A percentile compares a stretch with the other conserved stretches of the same genome.
Conservation (phyloP, 768 basidiomycete genomes). For the Mrakia hoshinonis region DNA sequence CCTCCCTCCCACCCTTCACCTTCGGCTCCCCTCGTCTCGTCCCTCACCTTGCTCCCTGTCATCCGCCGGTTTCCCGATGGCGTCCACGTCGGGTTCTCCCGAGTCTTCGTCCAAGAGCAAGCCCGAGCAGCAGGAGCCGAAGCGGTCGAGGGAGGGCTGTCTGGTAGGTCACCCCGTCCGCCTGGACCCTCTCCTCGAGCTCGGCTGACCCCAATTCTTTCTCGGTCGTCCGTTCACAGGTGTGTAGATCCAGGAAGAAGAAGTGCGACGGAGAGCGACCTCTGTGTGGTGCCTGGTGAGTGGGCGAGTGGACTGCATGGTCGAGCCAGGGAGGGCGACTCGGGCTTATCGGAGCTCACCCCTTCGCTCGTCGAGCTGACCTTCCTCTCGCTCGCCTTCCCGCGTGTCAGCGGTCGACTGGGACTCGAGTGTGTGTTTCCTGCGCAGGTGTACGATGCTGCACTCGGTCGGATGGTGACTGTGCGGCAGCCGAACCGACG, state of each 20-base stretch:
- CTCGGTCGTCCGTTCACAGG: background rate
- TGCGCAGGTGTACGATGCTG: constrained; percentile 16
- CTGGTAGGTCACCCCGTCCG: background rate
- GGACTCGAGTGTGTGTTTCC: constrained; percentile 23
- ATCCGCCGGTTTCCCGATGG: too few relatives aligned
- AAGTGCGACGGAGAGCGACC: constrained; percentile 20
- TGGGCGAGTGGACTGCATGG: background rate
- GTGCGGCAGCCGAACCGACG: constrained; percentile 28
- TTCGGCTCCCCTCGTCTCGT: too few relatives aligned
- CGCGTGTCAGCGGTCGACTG: background rate
- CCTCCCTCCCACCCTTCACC: too few relatives aligned
- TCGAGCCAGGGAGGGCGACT: too few relatives aligned
- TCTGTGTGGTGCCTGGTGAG: constrained; percentile 23
- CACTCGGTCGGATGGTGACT: constrained; percentile 16
- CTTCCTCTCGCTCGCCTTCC: background rate
- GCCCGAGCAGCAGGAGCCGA: background rate
- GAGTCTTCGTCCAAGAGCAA: background rate
- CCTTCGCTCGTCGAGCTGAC: background rate
- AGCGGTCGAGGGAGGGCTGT: constrained; percentile 12
- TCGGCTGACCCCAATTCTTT: background rate
- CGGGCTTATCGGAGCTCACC: too few relatives aligned
- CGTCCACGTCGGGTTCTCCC: too few relatives aligned
- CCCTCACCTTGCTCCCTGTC: too few relatives aligned
- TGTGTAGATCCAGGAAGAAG: constrained; percentile 15
- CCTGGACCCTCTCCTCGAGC: background rate